Evolutionary conservation across 2,329 filamentous ascomycete species (phyloP), one percentile per base, ranked within the genome.

Genomic region (Sarocladium brachiariae): DNA sequence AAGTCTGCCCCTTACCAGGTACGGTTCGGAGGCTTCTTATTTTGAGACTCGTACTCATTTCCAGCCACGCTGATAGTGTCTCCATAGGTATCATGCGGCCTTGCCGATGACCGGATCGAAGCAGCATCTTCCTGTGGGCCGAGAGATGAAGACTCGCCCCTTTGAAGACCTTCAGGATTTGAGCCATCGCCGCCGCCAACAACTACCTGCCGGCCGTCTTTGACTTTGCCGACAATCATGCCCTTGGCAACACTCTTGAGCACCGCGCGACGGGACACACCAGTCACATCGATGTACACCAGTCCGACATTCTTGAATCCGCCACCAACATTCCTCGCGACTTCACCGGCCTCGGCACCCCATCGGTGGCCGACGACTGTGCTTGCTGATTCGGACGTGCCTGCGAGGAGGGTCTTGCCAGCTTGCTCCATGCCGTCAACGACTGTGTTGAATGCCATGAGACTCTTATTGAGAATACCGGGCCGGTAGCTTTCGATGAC

Each of bases 231-330:
- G 4, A 95, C 83, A 0, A 95, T 84, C 93, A 99, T 97, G 35
- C 93, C 90, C 73, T 95, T 96, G 18, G 91, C 93, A 1, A 97
- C 93, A 37, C 86, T 89, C 74, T 96, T 99, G 63, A 99, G 80
- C 38, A 99, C 82, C 0, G 93, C 93, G 54, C 84, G 82, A 37
- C 93, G 78, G 51, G 88, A 95, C 1, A 99, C 93, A 31, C 93
- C 93, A 0, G 91, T 86, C 1, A 95, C 92, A 60, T 99, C 93
- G 54, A 99, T 96, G 64, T 99, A 99, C 27, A 99, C 93, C 24
- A 99, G 76, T 5, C 91, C 93, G 7, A 97, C 93, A 57, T 97
- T 99, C 76, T 93, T 96, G 61, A 96, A 84, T 21, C 91, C 92
- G 4, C 89, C 85, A 1, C 89, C 87, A 18, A 99, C 68, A 50